phyloP scores from a whole-genome alignment of 2,329 filamentous ascomycete genomes.

The Colletotrichum simmondsii region DNA sequence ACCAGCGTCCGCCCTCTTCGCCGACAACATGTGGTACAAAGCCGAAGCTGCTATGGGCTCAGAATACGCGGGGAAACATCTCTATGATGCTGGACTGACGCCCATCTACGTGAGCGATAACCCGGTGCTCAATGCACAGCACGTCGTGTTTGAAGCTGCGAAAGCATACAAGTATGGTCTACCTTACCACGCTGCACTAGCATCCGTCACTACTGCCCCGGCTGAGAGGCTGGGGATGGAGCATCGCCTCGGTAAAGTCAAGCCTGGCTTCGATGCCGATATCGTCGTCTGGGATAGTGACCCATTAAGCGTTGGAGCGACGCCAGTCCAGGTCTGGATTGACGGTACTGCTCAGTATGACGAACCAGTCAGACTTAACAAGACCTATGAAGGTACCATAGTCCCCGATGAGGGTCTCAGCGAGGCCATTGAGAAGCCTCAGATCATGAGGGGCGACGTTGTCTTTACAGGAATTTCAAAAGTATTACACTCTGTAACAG shows the following conservation, averaged over 20 bases:
- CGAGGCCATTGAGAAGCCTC: conserved; percentile 52
- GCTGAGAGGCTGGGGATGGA: conserved; percentile 68
- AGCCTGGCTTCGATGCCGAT: conserved; percentile 71
- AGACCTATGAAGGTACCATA: conserved; percentile 54
- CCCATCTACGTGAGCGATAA: conserved; percentile 77
- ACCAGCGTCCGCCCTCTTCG: conserved; percentile 71
- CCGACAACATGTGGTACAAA: conserved; percentile 80
- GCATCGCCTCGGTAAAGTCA: conserved; percentile 68
- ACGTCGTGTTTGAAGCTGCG: conserved; percentile 73
- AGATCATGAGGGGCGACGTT: conserved; percentile 46
- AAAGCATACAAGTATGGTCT: conserved; percentile 70
- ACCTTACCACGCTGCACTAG: conserved; percentile 68
- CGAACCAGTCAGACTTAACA: conserved; percentile 63
- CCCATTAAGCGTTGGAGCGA: conserved; percentile 69
- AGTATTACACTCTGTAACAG: conserved; percentile 58
- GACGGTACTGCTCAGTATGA: conserved; percentile 70
- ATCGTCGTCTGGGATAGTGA: conserved; percentile 73
- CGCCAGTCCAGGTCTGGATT: conserved; percentile 72
- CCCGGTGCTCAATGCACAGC: conserved; percentile 76
- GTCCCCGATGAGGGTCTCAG: conserved; percentile 51
- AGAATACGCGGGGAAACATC: conserved; percentile 73
- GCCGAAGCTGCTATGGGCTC: conserved; percentile 73
- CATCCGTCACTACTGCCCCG: conserved; percentile 67
- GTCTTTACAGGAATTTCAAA: conserved; percentile 68
- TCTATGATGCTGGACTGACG: conserved; percentile 73